These are phyloP conservation scores for Backusella tarrabulga DNA, from an alignment of 192 early-diverging fungal species.

Conservation along the genomic window DNA sequence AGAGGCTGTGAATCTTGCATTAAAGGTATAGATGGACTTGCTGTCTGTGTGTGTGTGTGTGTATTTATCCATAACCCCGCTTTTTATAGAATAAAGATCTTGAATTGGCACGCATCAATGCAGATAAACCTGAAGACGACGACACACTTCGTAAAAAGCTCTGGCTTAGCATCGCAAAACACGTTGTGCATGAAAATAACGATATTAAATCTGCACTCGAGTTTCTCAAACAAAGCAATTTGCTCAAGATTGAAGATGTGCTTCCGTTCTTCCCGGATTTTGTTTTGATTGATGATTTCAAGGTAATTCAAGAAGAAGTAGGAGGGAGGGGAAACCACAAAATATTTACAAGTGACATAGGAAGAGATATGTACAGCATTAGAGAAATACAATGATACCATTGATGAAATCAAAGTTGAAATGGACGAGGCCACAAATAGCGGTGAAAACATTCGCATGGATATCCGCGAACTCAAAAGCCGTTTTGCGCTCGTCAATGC, in stretches of 20 bases:
- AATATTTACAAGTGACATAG: neutral
- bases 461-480: constrained; percentile 84
- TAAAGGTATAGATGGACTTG: constrained; percentile 55
- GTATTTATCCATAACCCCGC: neutral
- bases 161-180: constrained; percentile 92
- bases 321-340: too few relatives aligned
- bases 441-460: constrained; percentile 89
- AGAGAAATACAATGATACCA: constrained; percentile 89
- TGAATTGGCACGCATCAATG: constrained; percentile 88
- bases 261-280: constrained; percentile 98
- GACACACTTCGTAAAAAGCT: constrained; percentile 77
- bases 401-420: constrained; percentile 83
- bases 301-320: constrained; percentile 34
- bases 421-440: constrained; percentile 96
- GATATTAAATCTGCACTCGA: constrained; percentile 88
- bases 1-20: constrained; percentile 87
- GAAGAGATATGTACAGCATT: constrained; percentile 90
- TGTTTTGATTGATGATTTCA: constrained; percentile 96
- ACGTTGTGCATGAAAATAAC: constrained; percentile 82
- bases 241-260: constrained; percentile 94
- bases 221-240: constrained; percentile 73
- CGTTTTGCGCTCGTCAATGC: constrained; percentile 68
- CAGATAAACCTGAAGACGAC: constrained; percentile 90
- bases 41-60: neutral
- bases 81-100: constrained; percentile 69